Base-by-base conservation (phyloP, 1,139 yeast species). In the Lodderomyces pseudojiufengensis region DNA sequence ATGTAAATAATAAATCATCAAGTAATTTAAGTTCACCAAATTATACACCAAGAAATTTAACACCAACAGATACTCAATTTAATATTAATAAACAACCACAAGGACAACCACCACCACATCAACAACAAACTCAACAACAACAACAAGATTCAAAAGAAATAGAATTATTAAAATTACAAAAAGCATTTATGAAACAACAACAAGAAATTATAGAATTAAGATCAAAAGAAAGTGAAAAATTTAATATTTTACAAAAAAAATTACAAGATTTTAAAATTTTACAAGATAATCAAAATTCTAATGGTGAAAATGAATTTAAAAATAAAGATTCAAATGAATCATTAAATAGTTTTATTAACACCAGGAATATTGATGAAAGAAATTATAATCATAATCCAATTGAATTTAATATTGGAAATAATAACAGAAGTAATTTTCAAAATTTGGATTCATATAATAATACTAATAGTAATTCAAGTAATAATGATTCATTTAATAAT, bases 171-270 rank as follows among this genome's bases (percentile, higher is more conserved):
- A 55, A 57, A 44, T 51, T 65, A 38, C 75, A 69, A 45, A 61
- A 62, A 41, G 65, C 65, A 38, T 56, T 61, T 27, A 51, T 69
- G 44, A 55, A 54, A 31, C 71, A 65, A 41, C 73, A 69, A 43
- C 68, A 63, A 41, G 59, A 57, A 27, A 45, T 64, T 24, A 49
- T 67, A 42, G 53, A 47, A 36, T 46, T 55, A 39, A 61, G 56
- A 40, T 45, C 56, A 18, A 48, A 46, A 30, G 50, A 48, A 32
- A 48, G 49, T 14, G 39, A 31, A 16, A 35, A 32, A 26, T 32
- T 43, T 9, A 50, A 48, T 25, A 18, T 35, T 10, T 39, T 44
- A 9, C 46, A 40, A 23, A 30, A 39, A 22, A 34, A 44, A 32
- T 38, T 46, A 27, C 40, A 40, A 14, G 15, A 29, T 23, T 24